Conservation (phyloP, 352 stramenopile genomes). For the Pythium apleroticum region DNA sequence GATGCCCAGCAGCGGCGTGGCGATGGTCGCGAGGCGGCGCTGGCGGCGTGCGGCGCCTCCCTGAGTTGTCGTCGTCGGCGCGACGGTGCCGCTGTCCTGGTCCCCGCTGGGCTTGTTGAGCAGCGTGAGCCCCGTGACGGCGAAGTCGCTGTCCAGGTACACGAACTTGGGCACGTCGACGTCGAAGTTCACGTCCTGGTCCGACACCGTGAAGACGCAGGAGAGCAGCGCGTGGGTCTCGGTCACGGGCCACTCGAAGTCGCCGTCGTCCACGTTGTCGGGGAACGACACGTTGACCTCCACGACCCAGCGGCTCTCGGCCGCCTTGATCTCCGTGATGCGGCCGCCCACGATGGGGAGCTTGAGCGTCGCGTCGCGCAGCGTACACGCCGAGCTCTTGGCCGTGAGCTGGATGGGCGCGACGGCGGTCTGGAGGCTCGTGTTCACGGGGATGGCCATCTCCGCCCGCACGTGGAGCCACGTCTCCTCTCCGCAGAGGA, state of each 20-base stretch:
- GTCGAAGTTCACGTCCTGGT: constrained; percentile 13
- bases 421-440: constrained; percentile 2
- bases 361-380: constrained; percentile 10
- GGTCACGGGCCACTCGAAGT: constrained; percentile 7
- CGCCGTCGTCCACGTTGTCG: constrained; percentile 17
- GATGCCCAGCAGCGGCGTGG: constrained; percentile 27
- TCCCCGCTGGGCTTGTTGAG: constrained; percentile 19
- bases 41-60: background rate
- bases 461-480: constrained; percentile 15
- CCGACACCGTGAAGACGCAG: constrained; percentile 16
- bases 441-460: constrained; percentile 14
- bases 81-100: constrained; percentile 4
- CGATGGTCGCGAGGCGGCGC: constrained; percentile 3
- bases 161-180: constrained; percentile 19
- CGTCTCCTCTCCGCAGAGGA: constrained; percentile 27
- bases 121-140: constrained; percentile 22
- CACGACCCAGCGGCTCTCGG: constrained; percentile 17
- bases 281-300: constrained; percentile 22
- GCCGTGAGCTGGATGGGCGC: constrained; percentile 15
- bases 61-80: constrained; percentile 8
- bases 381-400: constrained; percentile 13
- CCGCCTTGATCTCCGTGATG: constrained; percentile 4
- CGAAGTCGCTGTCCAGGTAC: constrained; percentile 21
- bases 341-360: constrained; percentile 18
- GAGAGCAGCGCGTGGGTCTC: constrained; percentile 3